phyloP scores from a whole-genome alignment of 306 rosid species.

The Pterocarpus macrocarpus region DNA sequence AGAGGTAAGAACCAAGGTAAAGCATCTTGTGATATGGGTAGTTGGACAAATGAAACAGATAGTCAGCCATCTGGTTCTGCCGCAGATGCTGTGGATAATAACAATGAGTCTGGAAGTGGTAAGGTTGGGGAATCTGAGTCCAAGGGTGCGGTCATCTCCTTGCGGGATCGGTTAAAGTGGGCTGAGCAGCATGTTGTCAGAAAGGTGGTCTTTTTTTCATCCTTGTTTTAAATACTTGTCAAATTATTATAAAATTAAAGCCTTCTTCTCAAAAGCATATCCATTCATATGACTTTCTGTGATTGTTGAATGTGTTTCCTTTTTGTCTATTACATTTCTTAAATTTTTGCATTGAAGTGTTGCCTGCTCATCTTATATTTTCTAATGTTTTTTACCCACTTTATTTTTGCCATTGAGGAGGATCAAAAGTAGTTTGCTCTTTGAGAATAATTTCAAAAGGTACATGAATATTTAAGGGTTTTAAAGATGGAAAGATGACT shows the following conservation, averaged over 20 bases:
- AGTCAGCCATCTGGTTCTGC: constrained; percentile 66
- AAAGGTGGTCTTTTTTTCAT: constrained; percentile 58
- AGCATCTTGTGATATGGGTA: constrained; percentile 58
- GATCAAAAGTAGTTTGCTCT: constrained; percentile 16
- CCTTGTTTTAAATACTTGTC: constrained; percentile 32
- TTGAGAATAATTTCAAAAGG: constrained; percentile 4
- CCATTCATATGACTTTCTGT: constrained; percentile 1
- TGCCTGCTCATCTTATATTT: constrained; percentile 18
- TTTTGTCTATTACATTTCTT: constrained; percentile 17
- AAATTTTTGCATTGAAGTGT: constrained; percentile 13
- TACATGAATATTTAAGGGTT: background rate
- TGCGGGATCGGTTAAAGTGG: constrained; percentile 66
- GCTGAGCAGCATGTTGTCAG: constrained; percentile 67
- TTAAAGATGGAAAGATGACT: constrained; percentile 16
- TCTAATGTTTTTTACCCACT: background rate
- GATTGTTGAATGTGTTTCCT: constrained; percentile 29
- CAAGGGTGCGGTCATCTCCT: constrained; percentile 55
- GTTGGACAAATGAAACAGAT: constrained; percentile 75
- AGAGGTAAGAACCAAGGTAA: constrained; percentile 75
- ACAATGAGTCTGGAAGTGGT: constrained; percentile 60
- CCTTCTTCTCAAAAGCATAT: constrained; percentile 6
- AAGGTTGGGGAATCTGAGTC: constrained; percentile 69
- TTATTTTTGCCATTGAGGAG: constrained; percentile 11
- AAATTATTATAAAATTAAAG: background rate
- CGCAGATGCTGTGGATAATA: constrained; percentile 56